Percentiles rank a stretch among this genome's conserved stretches.
Conservation (phyloP, 2,329 filamentous ascomycete species). For the Macrophomina phaseolina region DNA sequence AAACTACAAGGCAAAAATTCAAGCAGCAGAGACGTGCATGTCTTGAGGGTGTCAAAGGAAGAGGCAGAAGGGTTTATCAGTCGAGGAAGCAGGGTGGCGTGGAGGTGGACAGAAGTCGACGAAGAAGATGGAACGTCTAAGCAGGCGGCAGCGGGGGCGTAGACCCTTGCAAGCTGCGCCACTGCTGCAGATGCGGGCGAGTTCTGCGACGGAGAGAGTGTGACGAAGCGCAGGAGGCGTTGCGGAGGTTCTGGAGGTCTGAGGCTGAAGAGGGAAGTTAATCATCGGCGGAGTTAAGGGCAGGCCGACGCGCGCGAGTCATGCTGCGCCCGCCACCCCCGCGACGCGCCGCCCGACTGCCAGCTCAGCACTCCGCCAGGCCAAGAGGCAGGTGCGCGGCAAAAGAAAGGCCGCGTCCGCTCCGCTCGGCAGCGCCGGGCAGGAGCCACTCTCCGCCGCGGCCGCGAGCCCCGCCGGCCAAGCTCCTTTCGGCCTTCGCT, state of each 20-base stretch:
- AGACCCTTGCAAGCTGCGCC: not conserved
- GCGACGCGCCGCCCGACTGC: too few relatives aligned
- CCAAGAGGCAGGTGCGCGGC: not conserved
- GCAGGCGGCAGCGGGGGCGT: not conserved
- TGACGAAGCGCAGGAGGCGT: constrained; percentile 3
- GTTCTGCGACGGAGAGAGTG: constrained; percentile 13
- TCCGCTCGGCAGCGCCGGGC: not conserved
- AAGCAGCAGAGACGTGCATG: not conserved
- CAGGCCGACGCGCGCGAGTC: not conserved
- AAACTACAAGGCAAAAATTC: not conserved
- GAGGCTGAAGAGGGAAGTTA: constrained; percentile 4
- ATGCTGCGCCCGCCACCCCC: not conserved
- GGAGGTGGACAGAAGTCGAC: not conserved
- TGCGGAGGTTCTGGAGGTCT: not conserved
- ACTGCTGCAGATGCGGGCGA: not conserved
- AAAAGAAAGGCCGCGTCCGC: constrained; percentile 13
- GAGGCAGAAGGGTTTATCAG: not conserved
- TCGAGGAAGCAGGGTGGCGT: not conserved
- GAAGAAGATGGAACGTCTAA: not conserved
- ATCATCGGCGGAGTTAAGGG: not conserved
- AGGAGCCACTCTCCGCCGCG: not conserved
- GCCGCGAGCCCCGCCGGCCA: constrained; percentile 2
- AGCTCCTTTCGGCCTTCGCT: constrained; percentile 21
- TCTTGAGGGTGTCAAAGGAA: not conserved
- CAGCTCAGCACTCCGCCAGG: not conserved